Evolutionary conservation across 768 basidiomycete genomes (phyloP).

Genomic region (Hericium rajendrae): DNA sequence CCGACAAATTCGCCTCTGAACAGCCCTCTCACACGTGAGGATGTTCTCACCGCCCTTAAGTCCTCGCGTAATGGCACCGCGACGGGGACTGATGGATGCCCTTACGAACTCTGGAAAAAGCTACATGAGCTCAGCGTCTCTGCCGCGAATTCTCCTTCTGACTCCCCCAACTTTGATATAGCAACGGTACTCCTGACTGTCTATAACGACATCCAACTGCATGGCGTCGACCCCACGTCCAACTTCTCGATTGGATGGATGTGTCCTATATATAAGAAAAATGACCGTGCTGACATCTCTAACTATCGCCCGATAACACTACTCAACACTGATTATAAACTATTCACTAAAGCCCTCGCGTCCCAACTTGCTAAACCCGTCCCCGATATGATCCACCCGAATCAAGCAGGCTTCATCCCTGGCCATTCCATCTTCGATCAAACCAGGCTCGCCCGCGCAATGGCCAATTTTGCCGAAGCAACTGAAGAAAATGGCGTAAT

Average conservation of each 20-base stretch:
- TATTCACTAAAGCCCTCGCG: slow-evolving; percentile 14
- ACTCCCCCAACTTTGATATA: too few relatives aligned
- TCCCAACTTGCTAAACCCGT: background rate
- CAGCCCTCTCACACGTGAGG: too few relatives aligned
- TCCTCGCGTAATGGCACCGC: too few relatives aligned
- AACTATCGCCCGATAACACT: background rate
- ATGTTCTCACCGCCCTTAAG: too few relatives aligned
- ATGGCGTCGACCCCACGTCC: background rate
- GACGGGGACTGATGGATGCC: too few relatives aligned
- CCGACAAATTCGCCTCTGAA: too few relatives aligned
- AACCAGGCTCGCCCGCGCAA: background rate
- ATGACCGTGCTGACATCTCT: background rate
- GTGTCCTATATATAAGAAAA: slow-evolving; percentile 1
- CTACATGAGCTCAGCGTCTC: too few relatives aligned
- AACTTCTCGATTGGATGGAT: background rate
- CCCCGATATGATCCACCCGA: background rate
- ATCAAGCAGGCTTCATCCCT: slow-evolving; percentile 6
- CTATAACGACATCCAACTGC: background rate
- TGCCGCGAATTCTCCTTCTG: too few relatives aligned
- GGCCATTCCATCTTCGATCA: background rate
- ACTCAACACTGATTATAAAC: slow-evolving; percentile 16
- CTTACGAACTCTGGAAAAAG: too few relatives aligned
- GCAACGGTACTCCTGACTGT: background rate
- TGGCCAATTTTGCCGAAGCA: background rate
- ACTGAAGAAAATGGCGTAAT: background rate